Conservation (phyloP, 2,329 filamentous ascomycete genomes). For the Aspergillus neoniger region DNA sequence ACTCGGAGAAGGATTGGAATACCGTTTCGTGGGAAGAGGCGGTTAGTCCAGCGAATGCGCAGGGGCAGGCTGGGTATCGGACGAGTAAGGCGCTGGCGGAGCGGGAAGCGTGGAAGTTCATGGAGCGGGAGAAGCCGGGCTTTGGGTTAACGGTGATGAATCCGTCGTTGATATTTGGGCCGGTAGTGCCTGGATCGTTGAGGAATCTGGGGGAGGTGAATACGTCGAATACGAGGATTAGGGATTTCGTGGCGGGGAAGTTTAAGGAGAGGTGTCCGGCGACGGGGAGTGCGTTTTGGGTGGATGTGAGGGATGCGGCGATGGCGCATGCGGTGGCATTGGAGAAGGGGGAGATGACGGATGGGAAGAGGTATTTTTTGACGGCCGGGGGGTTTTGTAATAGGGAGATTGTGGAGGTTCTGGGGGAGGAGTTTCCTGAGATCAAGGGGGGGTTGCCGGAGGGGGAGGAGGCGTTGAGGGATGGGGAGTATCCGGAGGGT, state of each 20-base stretch:
- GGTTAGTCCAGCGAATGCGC: slow-evolving; percentile 21
- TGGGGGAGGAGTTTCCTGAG: slow-evolving; percentile 40
- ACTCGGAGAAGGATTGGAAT: slow-evolving; percentile 36
- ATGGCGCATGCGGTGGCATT: slow-evolving; percentile 45
- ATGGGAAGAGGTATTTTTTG: slow-evolving; percentile 43
- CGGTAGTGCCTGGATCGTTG: slow-evolving; percentile 59
- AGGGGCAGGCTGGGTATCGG: slow-evolving; percentile 26
- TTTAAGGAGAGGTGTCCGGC: slow-evolving; percentile 55
- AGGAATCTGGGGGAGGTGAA: slow-evolving; percentile 62
- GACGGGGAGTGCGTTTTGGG: slow-evolving; percentile 59
- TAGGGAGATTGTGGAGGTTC: slow-evolving; percentile 38
- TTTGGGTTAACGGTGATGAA: slow-evolving; percentile 62
- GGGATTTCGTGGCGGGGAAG: slow-evolving; percentile 63
- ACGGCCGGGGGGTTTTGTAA: slow-evolving; percentile 41
- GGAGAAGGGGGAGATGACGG: slow-evolving; percentile 38
- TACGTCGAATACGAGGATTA: slow-evolving; percentile 69
- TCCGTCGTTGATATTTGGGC: slow-evolving; percentile 62
- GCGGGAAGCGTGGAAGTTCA: slow-evolving; percentile 62
- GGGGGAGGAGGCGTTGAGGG: slow-evolving; percentile 26
- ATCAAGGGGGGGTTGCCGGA: slow-evolving; percentile 35
- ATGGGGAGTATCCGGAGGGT: slow-evolving; percentile 20
- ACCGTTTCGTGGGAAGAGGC: slow-evolving; percentile 37
- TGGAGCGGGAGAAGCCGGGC: slow-evolving; percentile 52
- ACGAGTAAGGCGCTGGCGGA: slow-evolving; percentile 57
- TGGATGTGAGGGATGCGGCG: slow-evolving; percentile 48